phyloP scores from a whole-genome alignment of 768 basidiomycete genomes.

The Strobilomyces echinocephalus region DNA sequence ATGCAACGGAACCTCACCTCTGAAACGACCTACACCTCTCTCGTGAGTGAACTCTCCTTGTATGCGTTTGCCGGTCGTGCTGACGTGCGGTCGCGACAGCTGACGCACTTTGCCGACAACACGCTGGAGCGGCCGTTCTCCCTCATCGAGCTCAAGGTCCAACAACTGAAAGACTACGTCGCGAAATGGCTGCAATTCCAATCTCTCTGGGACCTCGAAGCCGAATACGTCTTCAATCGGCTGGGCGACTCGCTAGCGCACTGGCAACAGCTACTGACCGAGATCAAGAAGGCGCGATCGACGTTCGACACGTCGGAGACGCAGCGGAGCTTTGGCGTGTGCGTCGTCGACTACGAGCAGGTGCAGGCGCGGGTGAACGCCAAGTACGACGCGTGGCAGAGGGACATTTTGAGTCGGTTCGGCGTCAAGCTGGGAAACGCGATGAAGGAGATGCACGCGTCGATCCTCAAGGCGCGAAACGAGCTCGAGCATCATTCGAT shows the following conservation, averaged over 20 bases:
- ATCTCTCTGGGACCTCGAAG: conserved; percentile 96
- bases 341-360: conserved; percentile 95
- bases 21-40: conserved; percentile 77
- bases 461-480: conserved; percentile 88
- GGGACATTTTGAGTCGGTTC: conserved; percentile 88
- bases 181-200: conserved; percentile 99
- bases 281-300: conserved; percentile 94
- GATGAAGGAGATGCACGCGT: conserved; percentile 97
- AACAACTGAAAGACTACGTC: conserved; percentile 85
- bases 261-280: conserved; percentile 95
- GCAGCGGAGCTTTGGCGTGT: conserved; percentile 86
- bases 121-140: conserved; percentile 78
- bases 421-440: conserved; percentile 88
- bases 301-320: conserved; percentile 98
- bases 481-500: conserved; percentile 96
- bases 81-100: conserved; percentile 37
- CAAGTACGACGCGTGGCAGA: conserved; percentile 98
- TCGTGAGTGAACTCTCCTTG: conserved; percentile 46
- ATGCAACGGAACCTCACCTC: conserved; percentile 64
- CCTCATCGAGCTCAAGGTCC: conserved; percentile 83
- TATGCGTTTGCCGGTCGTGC: background rate
- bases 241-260: conserved; percentile 89
- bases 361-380: conserved; percentile 97
- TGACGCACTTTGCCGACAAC: conserved; percentile 68
- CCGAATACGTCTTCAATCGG: conserved; percentile 93